Percentiles rank a stretch among this genome's conserved stretches.
phyloP scores from a whole-genome alignment of 371 early-diverging fungal species.

The Nosema granulosis region DNA sequence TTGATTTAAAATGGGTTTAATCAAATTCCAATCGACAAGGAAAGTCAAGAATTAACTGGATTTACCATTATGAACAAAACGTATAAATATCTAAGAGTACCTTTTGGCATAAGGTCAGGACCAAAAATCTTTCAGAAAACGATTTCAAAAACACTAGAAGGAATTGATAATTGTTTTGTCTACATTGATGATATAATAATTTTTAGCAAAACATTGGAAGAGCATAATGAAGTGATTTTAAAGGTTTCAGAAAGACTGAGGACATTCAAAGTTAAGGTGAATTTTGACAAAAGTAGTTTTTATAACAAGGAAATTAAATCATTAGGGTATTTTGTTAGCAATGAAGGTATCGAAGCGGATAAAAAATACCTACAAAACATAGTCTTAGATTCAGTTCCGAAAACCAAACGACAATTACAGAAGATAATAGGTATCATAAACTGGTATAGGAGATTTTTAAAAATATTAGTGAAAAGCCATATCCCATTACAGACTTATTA shows the following conservation, averaged over 20 bases:
- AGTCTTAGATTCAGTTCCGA: neutral
- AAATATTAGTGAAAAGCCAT: neutral
- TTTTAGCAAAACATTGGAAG: slow-evolving; percentile 9
- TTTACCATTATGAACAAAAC: slow-evolving; percentile 58
- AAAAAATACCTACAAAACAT: slow-evolving; percentile 1
- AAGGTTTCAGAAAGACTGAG: neutral
- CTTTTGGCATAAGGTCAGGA: neutral
- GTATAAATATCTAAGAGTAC: slow-evolving; percentile 55
- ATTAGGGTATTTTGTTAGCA: slow-evolving; percentile 18
- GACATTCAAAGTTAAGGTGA: neutral
- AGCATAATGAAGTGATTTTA: neutral
- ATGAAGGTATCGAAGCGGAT: neutral
- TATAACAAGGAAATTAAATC: slow-evolving; percentile 4
- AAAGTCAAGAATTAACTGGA: slow-evolving; percentile 58
- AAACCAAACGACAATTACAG: slow-evolving; percentile 1
- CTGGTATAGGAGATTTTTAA: slow-evolving; percentile 12
- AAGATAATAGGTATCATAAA: slow-evolving; percentile 2
- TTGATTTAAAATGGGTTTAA: slow-evolving; percentile 49
- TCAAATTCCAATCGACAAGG: slow-evolving; percentile 60
- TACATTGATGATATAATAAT: slow-evolving; percentile 25
- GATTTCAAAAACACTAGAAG: slow-evolving; percentile 23
- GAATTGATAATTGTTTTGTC: neutral
- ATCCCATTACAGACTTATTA: neutral
- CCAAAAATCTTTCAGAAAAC: slow-evolving; percentile 43
- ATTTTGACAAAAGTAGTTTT: slow-evolving; percentile 7